These are phyloP conservation scores for Brassica napus DNA, from an alignment of 345 rosid species.

Conservation along the genomic window DNA sequence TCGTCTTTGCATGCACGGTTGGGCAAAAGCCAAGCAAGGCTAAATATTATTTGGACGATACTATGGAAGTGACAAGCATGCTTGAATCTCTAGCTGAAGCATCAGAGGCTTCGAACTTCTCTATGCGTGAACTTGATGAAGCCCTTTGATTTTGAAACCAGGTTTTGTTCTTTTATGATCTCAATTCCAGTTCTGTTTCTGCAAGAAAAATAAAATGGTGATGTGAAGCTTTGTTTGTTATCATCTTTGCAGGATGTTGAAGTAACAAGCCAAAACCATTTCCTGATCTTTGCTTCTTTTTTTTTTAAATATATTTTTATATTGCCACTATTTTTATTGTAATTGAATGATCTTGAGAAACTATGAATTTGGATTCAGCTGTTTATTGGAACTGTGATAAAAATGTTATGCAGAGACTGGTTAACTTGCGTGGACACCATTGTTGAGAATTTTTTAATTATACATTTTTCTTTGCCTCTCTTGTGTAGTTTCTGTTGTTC, in stretches of 20 bases:
- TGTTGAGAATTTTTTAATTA: not conserved
- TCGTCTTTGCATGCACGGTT: constrained; percentile 79
- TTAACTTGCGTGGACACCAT: not conserved
- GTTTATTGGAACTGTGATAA: not conserved
- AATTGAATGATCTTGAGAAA: not conserved
- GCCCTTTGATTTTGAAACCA: not conserved
- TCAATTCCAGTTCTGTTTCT: not conserved
- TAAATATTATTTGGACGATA: constrained; percentile 66
- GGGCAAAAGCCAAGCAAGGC: constrained; percentile 99
- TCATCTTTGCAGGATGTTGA: not conserved
- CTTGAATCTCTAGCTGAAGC: constrained; percentile 46
- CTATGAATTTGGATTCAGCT: not conserved
- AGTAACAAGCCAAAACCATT: not conserved
- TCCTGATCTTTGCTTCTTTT: not conserved
- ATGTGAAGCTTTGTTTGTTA: not conserved
- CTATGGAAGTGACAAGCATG: constrained; percentile 44
- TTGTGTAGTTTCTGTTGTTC: not conserved
- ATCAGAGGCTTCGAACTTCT: constrained; percentile 36
- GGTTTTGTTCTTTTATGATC: not conserved
- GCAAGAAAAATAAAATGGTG: not conserved
- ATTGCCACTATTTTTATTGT: not conserved
- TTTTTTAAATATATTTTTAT: not conserved
- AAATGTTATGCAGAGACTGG: not conserved
- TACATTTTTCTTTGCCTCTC: not conserved
- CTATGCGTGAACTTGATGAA: not conserved